phyloP scores from a whole-genome alignment of 1,284 basidiomycete species.

The Calocybe gambosa region DNA sequence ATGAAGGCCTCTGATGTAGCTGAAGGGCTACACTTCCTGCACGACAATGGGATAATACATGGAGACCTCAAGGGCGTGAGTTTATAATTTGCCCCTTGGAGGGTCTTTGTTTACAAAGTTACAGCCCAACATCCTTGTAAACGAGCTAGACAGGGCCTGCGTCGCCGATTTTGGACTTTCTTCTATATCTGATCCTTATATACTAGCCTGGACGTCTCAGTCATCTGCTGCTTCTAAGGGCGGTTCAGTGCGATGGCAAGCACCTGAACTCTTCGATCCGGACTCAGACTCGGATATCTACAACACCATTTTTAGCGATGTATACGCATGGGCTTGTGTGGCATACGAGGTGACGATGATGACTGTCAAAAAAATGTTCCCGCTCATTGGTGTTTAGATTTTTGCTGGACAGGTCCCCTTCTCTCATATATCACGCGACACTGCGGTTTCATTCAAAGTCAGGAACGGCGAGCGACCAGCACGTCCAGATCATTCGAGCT shows the following conservation, averaged over 20 bases:
- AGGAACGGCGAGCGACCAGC: conserved; percentile 17
- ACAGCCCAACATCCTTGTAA: conserved; percentile 18
- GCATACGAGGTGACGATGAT: conserved; percentile 1
- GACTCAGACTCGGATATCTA: neutral
- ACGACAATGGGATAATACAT: conserved; percentile 3
- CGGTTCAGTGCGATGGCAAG: conserved; percentile 9
- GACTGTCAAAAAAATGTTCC: too few relatives aligned
- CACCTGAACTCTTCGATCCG: conserved; percentile 13
- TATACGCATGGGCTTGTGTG: conserved; percentile 14
- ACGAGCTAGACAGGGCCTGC: conserved; percentile 14
- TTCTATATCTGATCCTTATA: neutral
- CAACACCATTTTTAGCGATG: conserved; percentile 7
- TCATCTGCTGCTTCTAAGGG: conserved; percentile 1
- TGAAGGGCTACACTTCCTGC: conserved; percentile 12
- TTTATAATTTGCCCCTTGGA: neutral
- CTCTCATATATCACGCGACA: conserved; percentile 14
- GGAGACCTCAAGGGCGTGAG: conserved; percentile 10
- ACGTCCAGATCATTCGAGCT: conserved; percentile 11
- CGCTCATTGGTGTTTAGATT: conserved; percentile 2
- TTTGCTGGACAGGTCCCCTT: conserved; percentile 8
- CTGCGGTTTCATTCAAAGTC: conserved; percentile 15
- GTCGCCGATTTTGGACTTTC: conserved; percentile 18
- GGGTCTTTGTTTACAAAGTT: neutral
- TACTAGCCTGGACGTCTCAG: neutral
- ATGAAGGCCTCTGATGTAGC: conserved; percentile 12